A percentile compares a stretch with the other conserved stretches of the same genome.
Evolutionary conservation across 805 yeast species (phyloP).

Genomic region (Starmerella potacharoeniae): DNA sequence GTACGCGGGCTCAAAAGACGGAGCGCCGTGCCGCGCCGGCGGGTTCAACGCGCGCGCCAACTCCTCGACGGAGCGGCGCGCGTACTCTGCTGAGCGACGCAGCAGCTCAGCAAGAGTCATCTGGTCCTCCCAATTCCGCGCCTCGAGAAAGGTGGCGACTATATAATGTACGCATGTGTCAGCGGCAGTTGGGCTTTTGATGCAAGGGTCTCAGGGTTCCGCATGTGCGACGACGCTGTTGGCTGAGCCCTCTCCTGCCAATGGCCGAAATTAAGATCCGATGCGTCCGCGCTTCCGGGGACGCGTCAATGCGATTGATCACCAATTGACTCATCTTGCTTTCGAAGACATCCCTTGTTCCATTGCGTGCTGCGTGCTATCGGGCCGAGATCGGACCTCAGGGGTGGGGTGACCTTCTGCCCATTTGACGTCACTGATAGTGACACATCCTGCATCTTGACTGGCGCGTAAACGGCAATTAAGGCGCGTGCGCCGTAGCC

Average conservation of each 20-base stretch:
- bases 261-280: too few relatives aligned
- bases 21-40: conserved; percentile 1
- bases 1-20: conserved; percentile 17
- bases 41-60: conserved; percentile 12
- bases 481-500: too few relatives aligned
- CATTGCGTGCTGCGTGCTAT: too few relatives aligned
- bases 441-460: background rate
- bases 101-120: conserved; percentile 16
- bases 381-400: background rate
- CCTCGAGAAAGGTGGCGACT: background rate
- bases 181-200: background rate
- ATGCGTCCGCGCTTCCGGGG: too few relatives aligned
- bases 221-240: background rate
- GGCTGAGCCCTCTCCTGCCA: background rate
- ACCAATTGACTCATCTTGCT: too few relatives aligned
- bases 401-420: background rate
- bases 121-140: conserved; percentile 1
- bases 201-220: background rate
- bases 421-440: background rate
- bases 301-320: too few relatives aligned
- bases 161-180: background rate
- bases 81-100: conserved; percentile 15
- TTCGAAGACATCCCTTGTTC: too few relatives aligned
- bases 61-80: conserved; percentile 14
- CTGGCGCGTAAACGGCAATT: too few relatives aligned